Conservation (phyloP, 371 early-diverging fungal genomes). For the Syncephalastrum monosporum region DNA sequence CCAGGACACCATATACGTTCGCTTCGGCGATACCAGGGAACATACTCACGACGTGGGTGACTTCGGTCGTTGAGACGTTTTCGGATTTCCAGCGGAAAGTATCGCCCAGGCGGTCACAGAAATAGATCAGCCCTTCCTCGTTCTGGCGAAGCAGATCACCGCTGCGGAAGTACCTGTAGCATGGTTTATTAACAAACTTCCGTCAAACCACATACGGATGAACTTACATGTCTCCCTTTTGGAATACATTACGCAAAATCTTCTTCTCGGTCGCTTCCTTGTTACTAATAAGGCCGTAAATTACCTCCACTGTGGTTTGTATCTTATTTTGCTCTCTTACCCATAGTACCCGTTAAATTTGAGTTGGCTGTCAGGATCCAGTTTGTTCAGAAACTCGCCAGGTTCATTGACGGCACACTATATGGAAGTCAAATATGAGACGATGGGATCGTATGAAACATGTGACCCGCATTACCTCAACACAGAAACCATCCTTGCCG, state of each 20-base stretch:
- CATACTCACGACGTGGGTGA: conserved; percentile 49
- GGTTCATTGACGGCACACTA: conserved; percentile 7
- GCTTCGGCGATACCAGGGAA: conserved; percentile 59
- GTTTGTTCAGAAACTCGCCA: conserved; percentile 27
- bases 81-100: conserved; percentile 70
- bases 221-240: conserved; percentile 30
- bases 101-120: conserved; percentile 77
- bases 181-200: background rate
- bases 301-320: too few species aligned
- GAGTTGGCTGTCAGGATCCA: conserved; percentile 20
- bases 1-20: conserved; percentile 56
- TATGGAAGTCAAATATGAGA: too few species aligned
- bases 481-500: conserved; percentile 42
- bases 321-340: too few species aligned
- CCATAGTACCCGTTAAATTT: conserved; percentile 41
- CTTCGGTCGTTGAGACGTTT: conserved; percentile 65
- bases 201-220: too few species aligned
- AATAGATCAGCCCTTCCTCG: conserved; percentile 61
- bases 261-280: conserved; percentile 51
- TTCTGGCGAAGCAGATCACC: conserved; percentile 65
- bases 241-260: conserved; percentile 28
- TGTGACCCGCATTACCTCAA: conserved; percentile 13
- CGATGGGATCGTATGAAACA: too few species aligned
- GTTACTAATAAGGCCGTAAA: conserved; percentile 42
- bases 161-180: conserved; percentile 55